phyloP scores from a whole-genome alignment of 2,329 filamentous ascomycete genomes.

The Esteya vermicola region DNA sequence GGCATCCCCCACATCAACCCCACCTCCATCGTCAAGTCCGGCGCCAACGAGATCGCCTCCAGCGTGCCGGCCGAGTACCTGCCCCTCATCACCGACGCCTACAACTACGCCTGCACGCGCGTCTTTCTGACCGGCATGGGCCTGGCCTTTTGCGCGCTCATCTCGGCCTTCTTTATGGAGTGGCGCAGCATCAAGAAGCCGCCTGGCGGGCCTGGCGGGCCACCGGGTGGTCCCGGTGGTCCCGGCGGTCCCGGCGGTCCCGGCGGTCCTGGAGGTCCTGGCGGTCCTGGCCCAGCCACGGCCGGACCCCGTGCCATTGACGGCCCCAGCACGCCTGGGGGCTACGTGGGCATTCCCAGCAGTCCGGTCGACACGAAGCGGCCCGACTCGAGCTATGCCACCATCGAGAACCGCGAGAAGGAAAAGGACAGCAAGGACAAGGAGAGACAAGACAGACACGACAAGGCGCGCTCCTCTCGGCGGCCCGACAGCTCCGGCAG shows the following conservation, averaged over 20 bases:
- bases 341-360: no score
- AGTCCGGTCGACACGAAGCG: no score
- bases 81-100: constrained; percentile 41
- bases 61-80: constrained; percentile 35
- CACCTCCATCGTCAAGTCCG: constrained; percentile 26
- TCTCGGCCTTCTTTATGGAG: constrained; percentile 44
- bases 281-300: not conserved
- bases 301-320: no score
- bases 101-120: constrained; percentile 48
- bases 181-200: constrained; percentile 57
- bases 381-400: no score
- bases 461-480: no score
- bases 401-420: no score
- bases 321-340: no score
- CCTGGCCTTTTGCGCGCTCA: constrained; percentile 37
- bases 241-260: not conserved
- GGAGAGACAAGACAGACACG: no score
- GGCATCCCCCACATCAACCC: constrained; percentile 28
- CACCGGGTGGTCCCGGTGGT: constrained; percentile 2
- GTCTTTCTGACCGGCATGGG: constrained; percentile 50
- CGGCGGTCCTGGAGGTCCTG: not conserved
- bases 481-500: no score
- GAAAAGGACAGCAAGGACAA: no score
- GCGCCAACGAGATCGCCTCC: constrained; percentile 45
- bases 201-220: no score